Conservation (phyloP, 73 alveolate species). For the Loxodes magnus region DNA sequence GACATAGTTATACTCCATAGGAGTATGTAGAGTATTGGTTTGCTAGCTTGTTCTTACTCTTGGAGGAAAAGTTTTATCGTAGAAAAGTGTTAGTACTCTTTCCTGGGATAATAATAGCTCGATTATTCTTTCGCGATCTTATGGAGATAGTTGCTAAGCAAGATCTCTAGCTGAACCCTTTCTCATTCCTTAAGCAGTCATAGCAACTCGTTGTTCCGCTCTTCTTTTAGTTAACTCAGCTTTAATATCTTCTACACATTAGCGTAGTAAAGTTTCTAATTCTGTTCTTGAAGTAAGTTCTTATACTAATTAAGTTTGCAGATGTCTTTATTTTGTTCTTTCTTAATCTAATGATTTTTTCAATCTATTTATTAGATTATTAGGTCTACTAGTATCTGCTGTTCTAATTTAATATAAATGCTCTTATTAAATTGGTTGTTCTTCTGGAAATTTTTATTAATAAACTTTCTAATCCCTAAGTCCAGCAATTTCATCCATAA, state of each 20-base stretch:
- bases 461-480: not conserved
- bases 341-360: conserved; percentile 50
- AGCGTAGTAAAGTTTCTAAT: conserved; percentile 35
- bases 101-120: conserved; percentile 49
- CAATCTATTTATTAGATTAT: conserved; percentile 37
- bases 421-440: conserved; percentile 3
- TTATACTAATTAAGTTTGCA: conserved; percentile 27
- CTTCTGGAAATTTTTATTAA: conserved; percentile 8
- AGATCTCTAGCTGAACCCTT: too few species aligned
- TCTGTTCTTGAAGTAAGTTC: conserved; percentile 46
- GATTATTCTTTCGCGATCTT: conserved; percentile 57
- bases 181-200: too few species aligned
- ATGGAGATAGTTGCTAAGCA: conserved; percentile 28
- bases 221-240: conserved; percentile 15
- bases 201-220: conserved; percentile 11
- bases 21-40: too few species aligned
- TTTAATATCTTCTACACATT: conserved; percentile 36
- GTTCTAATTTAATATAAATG: not conserved
- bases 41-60: conserved; percentile 18
- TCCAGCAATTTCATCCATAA: conserved; percentile 37
- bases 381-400: not conserved
- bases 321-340: conserved; percentile 12
- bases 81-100: conserved; percentile 38
- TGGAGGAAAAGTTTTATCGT: conserved; percentile 61
- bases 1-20: too few species aligned